Conservation (phyloP, 108 stramenopile genomes). For the Stephanodiscus triporus region DNA sequence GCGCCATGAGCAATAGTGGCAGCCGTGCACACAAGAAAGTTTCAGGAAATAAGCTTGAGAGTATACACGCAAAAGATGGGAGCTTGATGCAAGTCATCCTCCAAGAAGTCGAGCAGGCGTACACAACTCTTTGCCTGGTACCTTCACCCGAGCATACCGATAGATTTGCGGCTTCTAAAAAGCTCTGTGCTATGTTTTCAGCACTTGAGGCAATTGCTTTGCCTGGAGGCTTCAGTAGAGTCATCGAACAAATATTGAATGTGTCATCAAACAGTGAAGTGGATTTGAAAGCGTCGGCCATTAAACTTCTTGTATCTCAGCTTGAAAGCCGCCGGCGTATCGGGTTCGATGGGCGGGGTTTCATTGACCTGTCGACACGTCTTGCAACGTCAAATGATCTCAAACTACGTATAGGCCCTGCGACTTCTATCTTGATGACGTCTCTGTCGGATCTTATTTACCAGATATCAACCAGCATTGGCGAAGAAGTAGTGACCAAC, state of each 20-base stretch:
- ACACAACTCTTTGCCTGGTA: not conserved
- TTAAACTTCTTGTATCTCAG: slow-evolving; percentile 63
- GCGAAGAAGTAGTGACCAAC: slow-evolving; percentile 40
- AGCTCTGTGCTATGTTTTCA: slow-evolving; percentile 22
- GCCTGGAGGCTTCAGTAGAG: slow-evolving; percentile 37
- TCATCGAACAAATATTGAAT: slow-evolving; percentile 37
- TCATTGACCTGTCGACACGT: slow-evolving; percentile 54
- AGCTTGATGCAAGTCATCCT: slow-evolving; percentile 50
- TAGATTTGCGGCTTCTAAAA: slow-evolving; percentile 2
- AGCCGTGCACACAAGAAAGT: not conserved
- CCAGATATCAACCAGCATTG: slow-evolving; percentile 58
- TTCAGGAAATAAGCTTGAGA: not conserved
- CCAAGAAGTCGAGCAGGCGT: slow-evolving; percentile 23
- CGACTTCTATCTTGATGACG: slow-evolving; percentile 41
- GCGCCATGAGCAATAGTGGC: slow-evolving; percentile 26
- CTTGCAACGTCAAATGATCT: slow-evolving; percentile 42
- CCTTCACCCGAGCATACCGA: not conserved
- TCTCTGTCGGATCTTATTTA: slow-evolving; percentile 48
- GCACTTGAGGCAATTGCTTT: slow-evolving; percentile 24
- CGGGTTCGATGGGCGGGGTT: slow-evolving; percentile 75
- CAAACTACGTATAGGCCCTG: slow-evolving; percentile 31
- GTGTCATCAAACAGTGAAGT: slow-evolving; percentile 6
- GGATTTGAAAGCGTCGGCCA: slow-evolving; percentile 47
- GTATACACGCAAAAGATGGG: slow-evolving; percentile 39
- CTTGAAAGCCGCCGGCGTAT: slow-evolving; percentile 64